phyloP scores from a whole-genome alignment of 2,329 filamentous ascomycete genomes.

The Trichoderma endophyticum region DNA sequence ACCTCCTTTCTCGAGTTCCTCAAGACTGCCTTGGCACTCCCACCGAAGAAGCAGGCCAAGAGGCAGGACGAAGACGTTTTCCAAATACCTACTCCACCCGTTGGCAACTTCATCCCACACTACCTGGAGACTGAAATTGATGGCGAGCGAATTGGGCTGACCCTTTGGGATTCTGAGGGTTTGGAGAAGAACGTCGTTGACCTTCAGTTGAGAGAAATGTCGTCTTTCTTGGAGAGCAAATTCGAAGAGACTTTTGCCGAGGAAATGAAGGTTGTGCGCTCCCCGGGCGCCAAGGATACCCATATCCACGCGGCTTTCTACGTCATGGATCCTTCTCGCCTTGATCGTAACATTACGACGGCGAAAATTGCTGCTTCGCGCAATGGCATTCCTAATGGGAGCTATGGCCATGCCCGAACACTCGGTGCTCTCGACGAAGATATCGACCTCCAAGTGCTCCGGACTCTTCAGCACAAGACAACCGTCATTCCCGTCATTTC shows the following conservation, averaged over 20 bases:
- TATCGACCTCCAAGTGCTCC: conserved; percentile 85
- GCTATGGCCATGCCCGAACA: conserved; percentile 39
- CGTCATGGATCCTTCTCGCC: conserved; percentile 78
- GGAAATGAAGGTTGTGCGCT: conserved; percentile 95
- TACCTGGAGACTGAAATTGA: conserved; percentile 96
- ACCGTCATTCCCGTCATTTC: conserved; percentile 93
- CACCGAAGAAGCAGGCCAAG: conserved; percentile 70
- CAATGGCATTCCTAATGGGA: conserved; percentile 52
- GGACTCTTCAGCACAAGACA: conserved; percentile 85
- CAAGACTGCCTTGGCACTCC: conserved; percentile 77
- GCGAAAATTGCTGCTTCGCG: conserved; percentile 44
- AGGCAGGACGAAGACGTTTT: conserved; percentile 58
- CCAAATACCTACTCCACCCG: conserved; percentile 48
- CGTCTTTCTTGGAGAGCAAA: conserved; percentile 90
- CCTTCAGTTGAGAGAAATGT: conserved; percentile 87
- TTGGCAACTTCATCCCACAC: conserved; percentile 76
- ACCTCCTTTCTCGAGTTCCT: conserved; percentile 97
- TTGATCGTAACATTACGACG: conserved; percentile 77
- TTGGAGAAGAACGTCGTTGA: conserved; percentile 94
- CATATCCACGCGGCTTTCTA: conserved; percentile 97
- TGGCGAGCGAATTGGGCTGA: conserved; percentile 84
- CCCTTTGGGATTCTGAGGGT: conserved; percentile 94
- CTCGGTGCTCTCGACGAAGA: conserved; percentile 78
- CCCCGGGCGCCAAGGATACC: conserved; percentile 88
- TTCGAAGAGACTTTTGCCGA: conserved; percentile 97